Conservation (phyloP, 148 eudicot species). For the Rhododendron williamsianum region DNA sequence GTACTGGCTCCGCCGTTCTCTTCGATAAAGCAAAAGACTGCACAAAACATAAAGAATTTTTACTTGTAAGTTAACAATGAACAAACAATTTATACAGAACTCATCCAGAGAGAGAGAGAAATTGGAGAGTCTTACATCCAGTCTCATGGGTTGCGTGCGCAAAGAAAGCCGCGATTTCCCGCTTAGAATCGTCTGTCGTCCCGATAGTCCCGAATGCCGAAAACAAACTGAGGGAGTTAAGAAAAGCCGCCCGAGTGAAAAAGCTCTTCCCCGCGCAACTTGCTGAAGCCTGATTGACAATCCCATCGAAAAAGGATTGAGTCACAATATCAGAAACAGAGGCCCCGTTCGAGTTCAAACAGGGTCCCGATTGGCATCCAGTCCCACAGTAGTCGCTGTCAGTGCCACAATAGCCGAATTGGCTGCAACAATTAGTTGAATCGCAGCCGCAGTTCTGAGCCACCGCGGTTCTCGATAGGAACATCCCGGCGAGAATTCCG, state of each 20-base stretch:
- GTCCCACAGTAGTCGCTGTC: constrained; percentile 20
- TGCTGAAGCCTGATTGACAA: constrained; percentile 23
- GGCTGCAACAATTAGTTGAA: constrained; percentile 29
- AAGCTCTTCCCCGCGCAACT: constrained; percentile 53
- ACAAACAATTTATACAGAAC: background rate
- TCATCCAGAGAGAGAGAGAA: background rate
- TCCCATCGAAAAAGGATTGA: constrained; percentile 42
- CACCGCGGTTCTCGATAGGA: constrained; percentile 2
- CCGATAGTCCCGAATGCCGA: constrained; percentile 43
- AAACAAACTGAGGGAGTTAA: constrained; percentile 26
- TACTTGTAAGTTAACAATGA: background rate
- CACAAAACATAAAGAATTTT: background rate
- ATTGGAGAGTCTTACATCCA: constrained; percentile 35
- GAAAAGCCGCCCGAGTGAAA: constrained; percentile 40
- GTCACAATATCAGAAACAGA: constrained; percentile 38
- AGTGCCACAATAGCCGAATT: background rate
- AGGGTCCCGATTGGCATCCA: constrained; percentile 16
- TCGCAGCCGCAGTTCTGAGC: constrained; percentile 37
- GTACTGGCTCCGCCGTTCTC: constrained; percentile 38
- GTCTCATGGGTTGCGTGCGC: constrained; percentile 72
- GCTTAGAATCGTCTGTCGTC: constrained; percentile 37
- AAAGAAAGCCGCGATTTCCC: constrained; percentile 66
- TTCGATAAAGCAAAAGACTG: constrained; percentile 52
- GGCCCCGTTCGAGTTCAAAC: constrained; percentile 26
- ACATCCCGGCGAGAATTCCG: constrained; percentile 9